These are phyloP conservation scores for Vitis riparia DNA, from an alignment of 164 flowering plant species.

Conservation along the genomic window DNA sequence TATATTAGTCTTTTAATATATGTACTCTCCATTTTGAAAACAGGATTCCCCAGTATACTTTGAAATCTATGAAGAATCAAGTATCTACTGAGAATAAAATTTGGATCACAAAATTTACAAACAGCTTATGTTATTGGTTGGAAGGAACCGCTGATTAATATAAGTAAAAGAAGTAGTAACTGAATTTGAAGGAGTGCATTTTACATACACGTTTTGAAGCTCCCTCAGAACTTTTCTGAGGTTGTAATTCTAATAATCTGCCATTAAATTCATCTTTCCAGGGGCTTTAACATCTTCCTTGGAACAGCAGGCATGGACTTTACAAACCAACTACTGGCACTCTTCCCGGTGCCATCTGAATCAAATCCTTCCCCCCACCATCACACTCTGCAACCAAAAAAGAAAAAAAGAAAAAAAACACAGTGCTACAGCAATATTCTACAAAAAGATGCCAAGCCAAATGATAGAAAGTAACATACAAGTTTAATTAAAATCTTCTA, in stretches of 20 bases:
- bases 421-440: not conserved
- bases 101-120: not conserved
- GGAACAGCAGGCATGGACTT: not conserved
- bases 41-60: not conserved
- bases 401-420: not conserved
- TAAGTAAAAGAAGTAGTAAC: not conserved
- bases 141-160: not conserved
- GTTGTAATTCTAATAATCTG: constrained; percentile 9
- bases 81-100: not conserved
- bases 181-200: constrained; percentile 8
- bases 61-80: not conserved
- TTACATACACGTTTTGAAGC: constrained; percentile 25
- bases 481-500: constrained; percentile 3
- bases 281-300: not conserved
- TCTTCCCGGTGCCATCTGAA: not conserved
- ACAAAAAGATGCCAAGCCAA: not conserved
- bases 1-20: not conserved
- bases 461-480: constrained; percentile 1
- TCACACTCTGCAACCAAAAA: too few species aligned
- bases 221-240: constrained; percentile 7
- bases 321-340: not conserved
- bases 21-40: not conserved
- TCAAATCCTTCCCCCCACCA: not conserved
- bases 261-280: constrained; percentile 1
- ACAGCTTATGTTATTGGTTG: not conserved